Evolutionary conservation across 2,329 filamentous ascomycete species (phyloP).

Genomic region (Trichophyton simii): DNA sequence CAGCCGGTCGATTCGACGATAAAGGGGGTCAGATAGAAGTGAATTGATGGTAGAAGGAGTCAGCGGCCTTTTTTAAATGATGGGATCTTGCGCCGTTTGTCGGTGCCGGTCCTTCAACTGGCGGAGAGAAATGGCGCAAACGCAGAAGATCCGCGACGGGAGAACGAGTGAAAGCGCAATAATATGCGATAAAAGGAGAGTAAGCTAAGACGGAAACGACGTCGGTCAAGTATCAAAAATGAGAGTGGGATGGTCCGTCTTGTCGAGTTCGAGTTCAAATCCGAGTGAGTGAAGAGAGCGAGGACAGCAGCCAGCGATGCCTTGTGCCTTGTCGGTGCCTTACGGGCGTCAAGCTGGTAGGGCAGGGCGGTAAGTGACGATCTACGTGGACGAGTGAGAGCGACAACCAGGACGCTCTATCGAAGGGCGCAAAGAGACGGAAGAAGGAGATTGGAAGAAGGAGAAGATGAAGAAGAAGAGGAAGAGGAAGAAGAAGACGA

Average conservation of each 20-base stretch:
- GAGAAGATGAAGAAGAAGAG: slow-evolving; percentile 12
- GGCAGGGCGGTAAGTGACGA: background rate
- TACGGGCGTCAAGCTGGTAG: slow-evolving; percentile 1
- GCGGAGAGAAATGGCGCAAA: slow-evolving; percentile 4
- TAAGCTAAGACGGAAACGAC: background rate
- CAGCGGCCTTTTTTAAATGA: background rate
- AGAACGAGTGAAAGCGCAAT: background rate
- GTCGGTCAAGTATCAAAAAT: background rate
- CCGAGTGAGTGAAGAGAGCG: background rate
- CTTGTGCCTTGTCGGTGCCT: slow-evolving; percentile 1
- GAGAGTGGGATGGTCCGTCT: background rate
- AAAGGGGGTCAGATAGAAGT: background rate
- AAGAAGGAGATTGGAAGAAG: slow-evolving; percentile 10
- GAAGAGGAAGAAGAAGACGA: background rate
- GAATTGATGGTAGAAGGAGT: background rate
- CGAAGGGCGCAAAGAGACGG: slow-evolving; percentile 8
- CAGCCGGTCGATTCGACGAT: background rate
- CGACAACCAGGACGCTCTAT: slow-evolving; percentile 29
- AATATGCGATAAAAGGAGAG: background rate
- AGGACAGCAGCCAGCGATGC: background rate
- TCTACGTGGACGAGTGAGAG: slow-evolving; percentile 19
- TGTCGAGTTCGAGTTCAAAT: background rate
- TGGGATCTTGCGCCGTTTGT: background rate
- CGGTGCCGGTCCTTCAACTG: background rate
- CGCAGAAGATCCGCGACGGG: background rate